Conservation (phyloP, 2,329 filamentous ascomycete species). For the Trematosphaeria pertusa region DNA sequence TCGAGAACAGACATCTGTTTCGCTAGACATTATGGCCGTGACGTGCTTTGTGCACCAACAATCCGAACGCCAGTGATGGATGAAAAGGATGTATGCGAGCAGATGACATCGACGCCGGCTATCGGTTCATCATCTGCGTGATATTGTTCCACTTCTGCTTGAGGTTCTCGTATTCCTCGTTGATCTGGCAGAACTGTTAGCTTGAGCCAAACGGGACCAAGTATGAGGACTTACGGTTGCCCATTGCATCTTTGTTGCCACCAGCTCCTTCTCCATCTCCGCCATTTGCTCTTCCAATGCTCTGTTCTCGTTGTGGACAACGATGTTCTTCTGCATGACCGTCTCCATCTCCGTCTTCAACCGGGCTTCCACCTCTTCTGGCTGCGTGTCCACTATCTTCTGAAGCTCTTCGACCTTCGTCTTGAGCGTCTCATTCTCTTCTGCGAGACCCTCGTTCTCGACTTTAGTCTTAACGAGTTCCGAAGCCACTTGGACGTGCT, state of each 20-base stretch:
- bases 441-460: conserved; percentile 86
- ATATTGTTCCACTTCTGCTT: conserved; percentile 59
- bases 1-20: conserved; percentile 23
- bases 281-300: conserved; percentile 86
- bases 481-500: conserved; percentile 89
- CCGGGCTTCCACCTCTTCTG: conserved; percentile 81
- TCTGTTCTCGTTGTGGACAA: conserved; percentile 93
- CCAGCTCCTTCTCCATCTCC: conserved; percentile 90
- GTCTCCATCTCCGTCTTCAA: conserved; percentile 87
- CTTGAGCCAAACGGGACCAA: not conserved
- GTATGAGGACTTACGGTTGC: conserved; percentile 75
- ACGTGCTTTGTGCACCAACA: conserved; percentile 29
- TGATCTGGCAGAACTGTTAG: conserved; percentile 47
- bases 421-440: conserved; percentile 87
- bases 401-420: conserved; percentile 86
- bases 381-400: conserved; percentile 86
- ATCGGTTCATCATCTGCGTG: conserved; percentile 52
- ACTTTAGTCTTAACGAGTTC: conserved; percentile 93
- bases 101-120: conserved; percentile 14
- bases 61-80: conserved; percentile 27
- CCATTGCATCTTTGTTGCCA: conserved; percentile 92
- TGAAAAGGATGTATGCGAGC: conserved; percentile 1
- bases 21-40: conserved; percentile 25
- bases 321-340: conserved; percentile 89
- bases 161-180: conserved; percentile 56